Conservation (phyloP, 1,284 basidiomycete genomes). For the Vanrija pseudolonga region DNA sequence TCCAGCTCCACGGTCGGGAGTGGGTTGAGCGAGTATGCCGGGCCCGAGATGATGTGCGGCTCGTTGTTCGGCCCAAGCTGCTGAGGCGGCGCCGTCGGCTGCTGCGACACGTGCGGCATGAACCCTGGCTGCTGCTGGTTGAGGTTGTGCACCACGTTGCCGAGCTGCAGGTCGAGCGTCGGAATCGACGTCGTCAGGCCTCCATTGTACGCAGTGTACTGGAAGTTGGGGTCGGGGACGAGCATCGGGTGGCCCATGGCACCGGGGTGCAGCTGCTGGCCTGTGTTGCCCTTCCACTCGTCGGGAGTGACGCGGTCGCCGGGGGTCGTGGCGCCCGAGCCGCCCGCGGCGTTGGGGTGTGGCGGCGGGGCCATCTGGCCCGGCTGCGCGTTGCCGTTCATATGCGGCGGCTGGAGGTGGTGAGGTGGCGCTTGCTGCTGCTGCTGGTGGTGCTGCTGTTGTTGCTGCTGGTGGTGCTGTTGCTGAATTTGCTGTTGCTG, state of each 20-base stretch:
- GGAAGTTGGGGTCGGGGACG: no score
- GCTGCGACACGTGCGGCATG: neutral
- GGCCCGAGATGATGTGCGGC: neutral
- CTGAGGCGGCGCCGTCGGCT: neutral
- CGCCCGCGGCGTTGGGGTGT: no score
- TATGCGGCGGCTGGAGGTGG: neutral
- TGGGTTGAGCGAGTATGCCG: neutral
- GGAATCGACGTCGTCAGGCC: neutral
- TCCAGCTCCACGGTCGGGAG: neutral
- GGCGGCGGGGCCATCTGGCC: no score
- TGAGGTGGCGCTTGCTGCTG: constrained; percentile 6
- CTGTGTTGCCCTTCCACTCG: no score
- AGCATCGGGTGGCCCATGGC: no score
- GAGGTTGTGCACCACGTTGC: neutral
- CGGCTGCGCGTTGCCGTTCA: no score
- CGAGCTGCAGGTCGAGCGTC: neutral
- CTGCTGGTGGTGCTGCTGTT: constrained; percentile 8
- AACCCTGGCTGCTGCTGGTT: neutral
- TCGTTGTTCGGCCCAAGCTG: neutral
- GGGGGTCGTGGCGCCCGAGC: no score
- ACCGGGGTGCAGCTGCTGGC: no score
- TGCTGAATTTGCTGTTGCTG: neutral
- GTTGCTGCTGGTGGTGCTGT: neutral
- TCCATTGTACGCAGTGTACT: no score
- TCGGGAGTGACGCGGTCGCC: no score